Base-by-base conservation (phyloP, 371 early-diverging fungal genomes). In the Apophysomyces sp. region DNA sequence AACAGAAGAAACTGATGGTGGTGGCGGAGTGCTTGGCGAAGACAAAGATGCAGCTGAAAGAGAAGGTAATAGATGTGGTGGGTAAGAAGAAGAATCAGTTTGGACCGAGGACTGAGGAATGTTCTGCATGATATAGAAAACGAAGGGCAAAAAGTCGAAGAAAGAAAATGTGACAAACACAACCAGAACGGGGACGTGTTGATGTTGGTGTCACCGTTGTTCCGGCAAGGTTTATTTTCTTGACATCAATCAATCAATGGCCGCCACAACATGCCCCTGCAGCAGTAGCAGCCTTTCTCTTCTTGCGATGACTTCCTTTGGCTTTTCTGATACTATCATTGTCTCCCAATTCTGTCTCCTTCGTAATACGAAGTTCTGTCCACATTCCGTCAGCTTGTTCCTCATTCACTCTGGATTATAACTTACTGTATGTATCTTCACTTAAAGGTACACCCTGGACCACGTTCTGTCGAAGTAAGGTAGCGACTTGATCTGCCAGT, bases 281-380 rank as follows among this genome's bases (percentile, higher is more conserved):
- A 2, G 53, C 39, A n/a, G 60, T 54, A 2, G 55, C 58, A 9
- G 21, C 41, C 30, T 61, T 57, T 53, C 66, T 63, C 40, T 54
- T 68, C 61, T 70, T 74, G 41, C 76, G 75, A 39, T 73, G 65
- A 44, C 69, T 77, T 21, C 69, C 72, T 32, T 77, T 80, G 18
- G 76, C 31, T 0, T 74, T 65, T 54, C 73, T 77, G 44, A 80
- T 80, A 21, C 63, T 67, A 51, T 80, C 80, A 53, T 80, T 80
- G 44, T 80, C 77, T 2, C 80, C 77, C 52, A 80, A 65, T 53
- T 77, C 80, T 29, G 71, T 75, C 44, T 78, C 79, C 60, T 73
- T 61, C 53, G 79, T 78, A 44, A 78, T 78, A 54, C 74, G 68
- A 31, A 78, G 61, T 36, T 78, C 79, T 78, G 58, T 41, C 34